These are phyloP conservation scores for Eremothecium coryli DNA, from an alignment of 1,139 yeast genomes.

Conservation along the genomic window DNA sequence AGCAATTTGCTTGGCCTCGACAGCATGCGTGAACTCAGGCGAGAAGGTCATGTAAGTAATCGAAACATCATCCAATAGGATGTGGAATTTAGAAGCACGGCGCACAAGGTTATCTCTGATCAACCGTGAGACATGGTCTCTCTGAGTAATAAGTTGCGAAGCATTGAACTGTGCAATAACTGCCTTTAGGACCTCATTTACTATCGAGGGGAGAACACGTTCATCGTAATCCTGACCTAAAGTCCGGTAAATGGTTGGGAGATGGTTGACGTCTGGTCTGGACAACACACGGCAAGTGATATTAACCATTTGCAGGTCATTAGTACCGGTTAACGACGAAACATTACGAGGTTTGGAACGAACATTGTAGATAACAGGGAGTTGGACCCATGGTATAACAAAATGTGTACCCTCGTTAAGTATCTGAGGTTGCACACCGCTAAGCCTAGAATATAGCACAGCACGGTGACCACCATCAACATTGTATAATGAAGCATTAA, in stretches of 20 bases:
- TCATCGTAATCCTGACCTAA: constrained; percentile 93
- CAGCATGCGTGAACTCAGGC: constrained; percentile 96
- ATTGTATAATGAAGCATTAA: constrained; percentile 74
- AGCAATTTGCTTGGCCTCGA: constrained; percentile 97
- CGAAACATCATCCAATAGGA: constrained; percentile 88
- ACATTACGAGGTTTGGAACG: constrained; percentile 97
- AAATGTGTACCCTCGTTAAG: constrained; percentile 94
- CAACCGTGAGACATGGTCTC: constrained; percentile 88
- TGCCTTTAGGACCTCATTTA: constrained; percentile 90
- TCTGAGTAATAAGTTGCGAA: constrained; percentile 92
- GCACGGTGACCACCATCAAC: constrained; percentile 99
- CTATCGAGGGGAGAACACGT: constrained; percentile 91
- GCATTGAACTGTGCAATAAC: constrained; percentile 99
- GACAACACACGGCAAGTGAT: constrained; percentile 95
- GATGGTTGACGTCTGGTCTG: constrained; percentile 68
- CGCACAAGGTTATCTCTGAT: constrained; percentile 86
- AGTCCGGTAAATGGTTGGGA: constrained; percentile 83
- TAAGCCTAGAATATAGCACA: constrained; percentile 77
- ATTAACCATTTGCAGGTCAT: constrained; percentile 97
- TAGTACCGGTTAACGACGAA: constrained; percentile 96
- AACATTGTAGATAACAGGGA: constrained; percentile 87
- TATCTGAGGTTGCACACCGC: constrained; percentile 79
- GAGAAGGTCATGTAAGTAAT: constrained; percentile 93
- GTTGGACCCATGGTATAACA: constrained; percentile 89
- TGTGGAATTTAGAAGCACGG: constrained; percentile 85